phyloP scores from a whole-genome alignment of 2,329 filamentous ascomycete species.

The Clarireedia homoeocarpa region DNA sequence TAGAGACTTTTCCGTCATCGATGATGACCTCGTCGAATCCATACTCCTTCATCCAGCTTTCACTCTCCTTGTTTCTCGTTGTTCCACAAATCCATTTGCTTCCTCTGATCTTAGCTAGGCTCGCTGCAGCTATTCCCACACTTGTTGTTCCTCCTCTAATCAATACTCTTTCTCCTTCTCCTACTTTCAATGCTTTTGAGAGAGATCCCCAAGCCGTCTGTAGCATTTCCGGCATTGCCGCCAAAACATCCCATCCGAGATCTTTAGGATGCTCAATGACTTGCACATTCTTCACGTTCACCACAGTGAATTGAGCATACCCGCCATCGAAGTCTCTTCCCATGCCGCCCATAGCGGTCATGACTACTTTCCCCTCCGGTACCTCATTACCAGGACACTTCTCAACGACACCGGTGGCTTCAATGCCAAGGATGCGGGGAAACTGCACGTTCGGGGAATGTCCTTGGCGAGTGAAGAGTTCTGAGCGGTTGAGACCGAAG shows the following conservation, averaged over 20 bases:
- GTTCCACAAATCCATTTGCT: conserved; percentile 33
- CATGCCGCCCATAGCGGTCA: conserved; percentile 42
- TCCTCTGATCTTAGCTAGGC: neutral
- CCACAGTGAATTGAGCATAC: conserved; percentile 41
- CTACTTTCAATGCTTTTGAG: conserved; percentile 32
- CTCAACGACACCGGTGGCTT: conserved; percentile 16
- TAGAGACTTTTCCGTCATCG: conserved; percentile 35
- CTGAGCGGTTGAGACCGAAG: conserved; percentile 80
- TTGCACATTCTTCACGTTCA: conserved; percentile 35
- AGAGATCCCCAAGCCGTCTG: conserved; percentile 41
- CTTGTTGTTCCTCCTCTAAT: neutral
- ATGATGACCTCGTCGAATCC: conserved; percentile 38
- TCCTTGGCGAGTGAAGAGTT: conserved; percentile 43
- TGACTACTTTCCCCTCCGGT: conserved; percentile 34
- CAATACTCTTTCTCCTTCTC: conserved; percentile 28
- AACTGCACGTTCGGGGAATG: conserved; percentile 13
- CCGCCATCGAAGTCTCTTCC: conserved; percentile 39
- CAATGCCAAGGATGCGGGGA: conserved; percentile 21
- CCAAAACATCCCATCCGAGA: conserved; percentile 36
- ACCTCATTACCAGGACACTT: conserved; percentile 28
- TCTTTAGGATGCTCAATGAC: conserved; percentile 25
- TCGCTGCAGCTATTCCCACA: neutral
- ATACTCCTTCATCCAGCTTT: conserved; percentile 31
- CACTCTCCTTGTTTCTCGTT: conserved; percentile 32
- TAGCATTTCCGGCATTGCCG: conserved; percentile 43